Evolutionary conservation across 1,284 basidiomycete species (phyloP), one percentile per base, ranked within the genome.

Genomic region (Ceratobasidium sp.): DNA sequence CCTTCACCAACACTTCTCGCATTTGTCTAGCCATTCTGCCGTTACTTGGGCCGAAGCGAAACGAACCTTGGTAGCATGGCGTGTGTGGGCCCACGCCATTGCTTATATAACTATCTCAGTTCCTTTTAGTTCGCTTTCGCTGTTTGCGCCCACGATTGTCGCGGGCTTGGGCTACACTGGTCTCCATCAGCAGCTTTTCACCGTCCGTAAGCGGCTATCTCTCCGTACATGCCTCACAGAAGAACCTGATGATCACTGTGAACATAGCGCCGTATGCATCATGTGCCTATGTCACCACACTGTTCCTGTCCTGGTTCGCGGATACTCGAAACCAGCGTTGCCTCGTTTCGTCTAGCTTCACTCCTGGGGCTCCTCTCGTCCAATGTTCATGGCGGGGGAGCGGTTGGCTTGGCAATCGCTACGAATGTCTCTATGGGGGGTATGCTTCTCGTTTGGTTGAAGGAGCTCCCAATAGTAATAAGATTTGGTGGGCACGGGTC

Each of bases 131-230:
- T 80, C 79, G 74, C 75, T 81, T 57, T 81, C 80, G 18, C 75
- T 82, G 8, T 82, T 82, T 75, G 74, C 79, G 58, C 81, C 81
- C 36, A 80, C 81, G n/a, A 82, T 82, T 74, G 77, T 80, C 50
- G 76, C 80, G 34, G 81, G 79, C 12, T 77, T 87, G 21, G 86
- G 86, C 2, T 85, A 84, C 77, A 79, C 79, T 30, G 79, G 80
- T 43, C 81, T 85, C 9, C 74, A 79, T 36, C 85, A 85, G 0
- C 86, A 88, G 77, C 81, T 88, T 21, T 84, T 85, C 79, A 85
- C 85, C 1, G 86, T 88, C 1, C 86, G 86, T 26, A 85, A 85
- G 18, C 86, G 84, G 60, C 21, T 36, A 21, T 53, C 52, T 1
- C 12, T 52, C 30, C 14, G 18, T n/a, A 5, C 8, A 39, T n/a